Conservation (phyloP, 371 early-diverging fungal genomes). For the Umbelopsis sp. region DNA sequence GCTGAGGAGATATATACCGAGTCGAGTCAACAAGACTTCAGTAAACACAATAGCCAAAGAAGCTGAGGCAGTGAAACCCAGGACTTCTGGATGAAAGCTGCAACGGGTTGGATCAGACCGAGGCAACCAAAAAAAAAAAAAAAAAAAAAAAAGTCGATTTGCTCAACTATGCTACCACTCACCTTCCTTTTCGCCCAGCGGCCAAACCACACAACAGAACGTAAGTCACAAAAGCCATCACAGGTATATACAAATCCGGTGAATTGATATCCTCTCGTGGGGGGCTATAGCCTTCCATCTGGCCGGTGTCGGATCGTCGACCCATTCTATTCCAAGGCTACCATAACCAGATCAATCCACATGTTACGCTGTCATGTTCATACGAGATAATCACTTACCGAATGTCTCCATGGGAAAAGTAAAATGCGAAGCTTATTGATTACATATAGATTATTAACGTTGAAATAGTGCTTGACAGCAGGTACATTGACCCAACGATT, state of each 20-base stretch:
- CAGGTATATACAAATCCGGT: slow-evolving; percentile 98
- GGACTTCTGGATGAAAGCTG: slow-evolving; percentile 89
- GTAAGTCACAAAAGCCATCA: slow-evolving; percentile 96
- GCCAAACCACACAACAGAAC: slow-evolving; percentile 85
- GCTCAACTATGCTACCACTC: slow-evolving; percentile 25
- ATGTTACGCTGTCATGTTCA: slow-evolving; percentile 44
- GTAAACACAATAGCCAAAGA: slow-evolving; percentile 82
- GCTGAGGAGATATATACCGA: slow-evolving; percentile 89
- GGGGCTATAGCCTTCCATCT: slow-evolving; percentile 83
- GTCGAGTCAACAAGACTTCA: slow-evolving; percentile 82
- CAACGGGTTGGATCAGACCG: background rate
- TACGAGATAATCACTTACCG: slow-evolving; percentile 54
- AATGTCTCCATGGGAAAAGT: slow-evolving; percentile 95
- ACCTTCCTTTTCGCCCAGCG: slow-evolving; percentile 66
- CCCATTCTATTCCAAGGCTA: slow-evolving; percentile 84
- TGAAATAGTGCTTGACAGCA: slow-evolving; percentile 92
- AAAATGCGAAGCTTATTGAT: slow-evolving; percentile 85
- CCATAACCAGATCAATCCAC: slow-evolving; percentile 45
- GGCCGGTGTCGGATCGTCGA: slow-evolving; percentile 82
- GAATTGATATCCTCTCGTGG: slow-evolving; percentile 93
- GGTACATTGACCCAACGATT: slow-evolving; percentile 85
- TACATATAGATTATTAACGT: slow-evolving; percentile 95
- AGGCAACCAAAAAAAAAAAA: too few relatives aligned
- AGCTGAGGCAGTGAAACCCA: slow-evolving; percentile 89
- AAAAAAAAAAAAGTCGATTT: too few relatives aligned